Evolutionary conservation across 2,329 filamentous ascomycete species (phyloP).

Genomic region (Alternaria novae-zelandiae): DNA sequence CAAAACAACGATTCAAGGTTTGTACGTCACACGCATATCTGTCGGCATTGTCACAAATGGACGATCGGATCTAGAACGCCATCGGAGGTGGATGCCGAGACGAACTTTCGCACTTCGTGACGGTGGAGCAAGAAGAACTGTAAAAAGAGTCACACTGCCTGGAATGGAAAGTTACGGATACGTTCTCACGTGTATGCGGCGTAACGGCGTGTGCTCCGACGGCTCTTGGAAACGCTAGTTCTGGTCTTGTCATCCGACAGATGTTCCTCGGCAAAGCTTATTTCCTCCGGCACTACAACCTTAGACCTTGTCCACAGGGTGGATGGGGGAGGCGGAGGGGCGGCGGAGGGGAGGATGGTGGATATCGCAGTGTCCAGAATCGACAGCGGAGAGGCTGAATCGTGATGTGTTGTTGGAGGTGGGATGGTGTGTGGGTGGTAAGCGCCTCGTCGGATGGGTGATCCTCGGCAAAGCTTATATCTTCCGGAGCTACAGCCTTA

Average conservation of each 20-base stretch:
- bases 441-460: neutral
- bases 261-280: slow-evolving; percentile 14
- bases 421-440: neutral
- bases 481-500: slow-evolving; percentile 3
- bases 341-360: too few relatives aligned
- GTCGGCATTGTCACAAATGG: neutral
- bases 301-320: neutral
- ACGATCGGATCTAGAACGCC: neutral
- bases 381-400: neutral
- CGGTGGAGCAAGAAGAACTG: neutral
- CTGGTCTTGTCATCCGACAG: slow-evolving; percentile 1
- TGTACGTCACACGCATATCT: neutral
- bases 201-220: neutral
- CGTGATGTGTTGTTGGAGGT: neutral
- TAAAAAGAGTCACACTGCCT: neutral
- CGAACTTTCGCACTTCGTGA: neutral
- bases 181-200: slow-evolving; percentile 3
- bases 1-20: neutral
- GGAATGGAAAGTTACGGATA: neutral
- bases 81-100: neutral
- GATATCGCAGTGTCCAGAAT: rapidly evolving
- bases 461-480: slow-evolving; percentile 14
- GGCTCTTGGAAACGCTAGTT: neutral
- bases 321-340: neutral
- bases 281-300: slow-evolving; percentile 6